Evolutionary conservation across 2,329 filamentous ascomycete genomes (phyloP).

Genomic region (Bertia moriformis): DNA sequence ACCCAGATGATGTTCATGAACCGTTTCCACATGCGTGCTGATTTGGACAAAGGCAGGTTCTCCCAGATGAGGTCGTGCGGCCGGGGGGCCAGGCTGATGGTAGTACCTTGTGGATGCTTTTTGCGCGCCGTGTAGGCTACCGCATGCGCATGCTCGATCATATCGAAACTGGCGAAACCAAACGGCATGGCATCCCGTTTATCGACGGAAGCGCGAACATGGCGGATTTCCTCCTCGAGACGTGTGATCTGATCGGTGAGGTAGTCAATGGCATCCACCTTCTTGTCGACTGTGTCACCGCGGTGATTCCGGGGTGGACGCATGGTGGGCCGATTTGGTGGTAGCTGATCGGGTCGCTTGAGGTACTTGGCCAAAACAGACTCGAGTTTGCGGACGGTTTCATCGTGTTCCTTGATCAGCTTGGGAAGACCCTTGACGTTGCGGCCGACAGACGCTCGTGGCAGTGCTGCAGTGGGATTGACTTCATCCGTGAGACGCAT

Average conservation of each 20-base stretch:
- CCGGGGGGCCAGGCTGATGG: slow-evolving; percentile 64
- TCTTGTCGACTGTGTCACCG: slow-evolving; percentile 49
- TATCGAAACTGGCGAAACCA: slow-evolving; percentile 86
- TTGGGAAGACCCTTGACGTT: slow-evolving; percentile 84
- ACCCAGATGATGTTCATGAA: slow-evolving; percentile 79
- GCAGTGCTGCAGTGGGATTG: slow-evolving; percentile 64
- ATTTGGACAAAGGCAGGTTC: slow-evolving; percentile 63
- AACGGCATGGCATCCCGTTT: slow-evolving; percentile 78
- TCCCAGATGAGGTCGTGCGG: slow-evolving; percentile 94
- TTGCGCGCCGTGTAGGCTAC: slow-evolving; percentile 71
- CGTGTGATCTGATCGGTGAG: slow-evolving; percentile 70
- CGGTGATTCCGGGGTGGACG: slow-evolving; percentile 68
- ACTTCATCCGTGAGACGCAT: slow-evolving; percentile 68
- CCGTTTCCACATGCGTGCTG: slow-evolving; percentile 55
- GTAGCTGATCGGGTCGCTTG: slow-evolving; percentile 70
- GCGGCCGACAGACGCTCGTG: slow-evolving; percentile 69
- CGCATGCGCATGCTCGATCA: slow-evolving; percentile 73
- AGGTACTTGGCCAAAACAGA: slow-evolving; percentile 76
- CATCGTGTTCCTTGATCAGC: slow-evolving; percentile 71
- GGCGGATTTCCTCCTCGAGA: slow-evolving; percentile 71
- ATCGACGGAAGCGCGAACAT: slow-evolving; percentile 69
- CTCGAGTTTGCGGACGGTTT: slow-evolving; percentile 70
- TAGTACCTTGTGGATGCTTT: slow-evolving; percentile 67
- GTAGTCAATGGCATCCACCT: slow-evolving; percentile 89
- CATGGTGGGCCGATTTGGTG: slow-evolving; percentile 63